Evolutionary conservation across 495 filamentous ascomycete genomes (phyloP), one percentile per base, ranked within the genome.

Genomic region (Patellaria atrata): DNA sequence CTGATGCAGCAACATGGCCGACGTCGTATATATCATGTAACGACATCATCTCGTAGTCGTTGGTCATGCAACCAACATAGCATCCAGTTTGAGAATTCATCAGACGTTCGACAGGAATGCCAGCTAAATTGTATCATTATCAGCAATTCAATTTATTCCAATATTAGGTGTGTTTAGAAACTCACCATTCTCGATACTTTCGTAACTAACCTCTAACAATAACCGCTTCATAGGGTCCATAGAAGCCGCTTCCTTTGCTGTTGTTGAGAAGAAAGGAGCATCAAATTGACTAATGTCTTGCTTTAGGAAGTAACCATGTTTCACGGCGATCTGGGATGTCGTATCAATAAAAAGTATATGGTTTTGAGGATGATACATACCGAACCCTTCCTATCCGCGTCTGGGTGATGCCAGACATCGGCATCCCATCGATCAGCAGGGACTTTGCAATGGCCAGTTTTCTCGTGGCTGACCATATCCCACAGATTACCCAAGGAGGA

Each of bases 371-470:
- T n/a, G n/a, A n/a, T n/a, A n/a, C n/a, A n/a, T n/a, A n/a, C n/a
- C n/a, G 9, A 27, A n/a, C 16, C 36, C 7, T 3, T 14, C 4
- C 27, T 20, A 5, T 21, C 27, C 2, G 30, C 18, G 27, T 33
- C 34, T 4, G 40, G 27, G 37, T 48, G 45, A 20, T 48, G 35
- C 31, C 40, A 48, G 9, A 35, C 45, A 27, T 44, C 40, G 12
- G 13, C 10, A 22, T n/a, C 38, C 5, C 21, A 33, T 9, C 40
- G n/a, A 3, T 44, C 40, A 12, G 22, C 26, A 4, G 40, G 40
- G 3, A 22, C 23, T 3, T 11, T 18, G 5, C 16, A 31, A 3
- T 1, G 18, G 2, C 32, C n/a, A n/a, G n/a, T n/a, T n/a, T n/a
- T n/a, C n/a, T n/a, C n/a, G n/a, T n/a, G n/a, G n/a, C n/a, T n/a